phyloP scores from a whole-genome alignment of 495 filamentous ascomycete species.

The Hypomontagnella monticulosa region DNA sequence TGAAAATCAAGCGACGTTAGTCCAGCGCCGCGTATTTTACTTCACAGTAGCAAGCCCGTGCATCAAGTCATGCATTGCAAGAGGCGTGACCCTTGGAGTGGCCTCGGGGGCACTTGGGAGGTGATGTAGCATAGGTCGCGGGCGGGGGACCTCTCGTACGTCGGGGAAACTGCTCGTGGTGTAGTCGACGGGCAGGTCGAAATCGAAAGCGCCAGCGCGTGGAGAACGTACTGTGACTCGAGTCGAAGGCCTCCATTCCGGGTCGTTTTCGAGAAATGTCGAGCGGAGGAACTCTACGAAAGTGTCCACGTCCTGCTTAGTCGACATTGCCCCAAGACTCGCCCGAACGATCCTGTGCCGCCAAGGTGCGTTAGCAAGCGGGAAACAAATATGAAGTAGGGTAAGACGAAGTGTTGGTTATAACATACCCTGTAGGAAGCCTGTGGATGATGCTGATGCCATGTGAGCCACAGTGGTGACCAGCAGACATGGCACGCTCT shows the following conservation, averaged over 20 bases:
- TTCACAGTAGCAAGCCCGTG: constrained; percentile 35
- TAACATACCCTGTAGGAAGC: constrained; percentile 62
- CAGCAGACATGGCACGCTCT: constrained; percentile 67
- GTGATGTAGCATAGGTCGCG: constrained; percentile 31
- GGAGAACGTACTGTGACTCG: constrained; percentile 24
- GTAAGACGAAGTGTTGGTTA: constrained; percentile 39
- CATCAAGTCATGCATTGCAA: constrained; percentile 37
- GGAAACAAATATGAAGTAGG: constrained; percentile 6
- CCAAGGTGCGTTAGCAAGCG: constrained; percentile 18
- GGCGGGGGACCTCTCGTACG: constrained; percentile 39
- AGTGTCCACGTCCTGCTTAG: constrained; percentile 64
- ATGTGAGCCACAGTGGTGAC: constrained; percentile 66
- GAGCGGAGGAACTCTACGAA: constrained; percentile 67
- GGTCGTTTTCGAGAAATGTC: constrained; percentile 53
- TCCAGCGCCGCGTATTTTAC: not conserved
- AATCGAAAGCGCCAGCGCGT: constrained; percentile 24
- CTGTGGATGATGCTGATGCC: constrained; percentile 62
- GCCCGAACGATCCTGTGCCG: constrained; percentile 66
- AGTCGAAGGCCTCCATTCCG: constrained; percentile 25
- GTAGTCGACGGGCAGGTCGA: constrained; percentile 34
- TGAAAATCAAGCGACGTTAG: not conserved
- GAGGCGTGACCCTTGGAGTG: constrained; percentile 31
- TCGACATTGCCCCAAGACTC: constrained; percentile 79
- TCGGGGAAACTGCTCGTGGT: constrained; percentile 37
- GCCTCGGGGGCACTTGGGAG: constrained; percentile 34